Evolutionary conservation across 805 yeast species (phyloP).

Genomic region (Yarrowia sp.): DNA sequence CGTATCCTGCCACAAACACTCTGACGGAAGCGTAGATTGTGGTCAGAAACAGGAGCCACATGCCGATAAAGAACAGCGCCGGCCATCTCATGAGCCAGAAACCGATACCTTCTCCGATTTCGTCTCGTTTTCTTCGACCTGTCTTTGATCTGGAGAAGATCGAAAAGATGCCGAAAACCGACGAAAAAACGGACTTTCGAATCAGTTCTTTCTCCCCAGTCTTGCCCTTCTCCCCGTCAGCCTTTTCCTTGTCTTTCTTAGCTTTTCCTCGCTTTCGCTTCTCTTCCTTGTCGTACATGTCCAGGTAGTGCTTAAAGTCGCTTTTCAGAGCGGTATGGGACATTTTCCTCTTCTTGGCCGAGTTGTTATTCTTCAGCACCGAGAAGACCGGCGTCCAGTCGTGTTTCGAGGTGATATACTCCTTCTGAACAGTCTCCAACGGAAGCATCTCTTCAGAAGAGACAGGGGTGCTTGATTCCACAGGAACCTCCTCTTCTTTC

Average conservation of each 20-base stretch:
- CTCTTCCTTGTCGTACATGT: constrained; percentile 28
- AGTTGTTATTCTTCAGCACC: constrained; percentile 7
- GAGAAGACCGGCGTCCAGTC: constrained; percentile 34
- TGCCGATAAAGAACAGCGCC: constrained; percentile 57
- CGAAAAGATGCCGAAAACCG: constrained; percentile 2
- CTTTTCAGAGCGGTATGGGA: neutral
- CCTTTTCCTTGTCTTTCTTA: constrained; percentile 8
- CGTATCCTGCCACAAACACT: constrained; percentile 67
- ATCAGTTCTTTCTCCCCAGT: neutral
- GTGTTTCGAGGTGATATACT: constrained; percentile 28
- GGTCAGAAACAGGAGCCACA: constrained; percentile 63
- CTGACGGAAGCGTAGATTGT: constrained; percentile 61
- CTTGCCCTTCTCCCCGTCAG: neutral
- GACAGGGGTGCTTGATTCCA: constrained; percentile 12
- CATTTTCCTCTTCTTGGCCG: neutral
- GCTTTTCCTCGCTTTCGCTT: constrained; percentile 22
- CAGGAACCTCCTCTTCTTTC: constrained; percentile 14
- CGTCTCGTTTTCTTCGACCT: constrained; percentile 34
- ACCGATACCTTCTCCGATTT: constrained; percentile 50
- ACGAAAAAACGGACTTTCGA: constrained; percentile 8
- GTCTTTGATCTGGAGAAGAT: neutral
- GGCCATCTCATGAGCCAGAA: constrained; percentile 71
- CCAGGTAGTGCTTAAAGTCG: constrained; percentile 23
- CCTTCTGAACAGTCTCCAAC: constrained; percentile 6
- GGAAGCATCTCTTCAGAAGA: constrained; percentile 22